phyloP scores from a whole-genome alignment of 257 asterid genomes.

The Avicennia marina region DNA sequence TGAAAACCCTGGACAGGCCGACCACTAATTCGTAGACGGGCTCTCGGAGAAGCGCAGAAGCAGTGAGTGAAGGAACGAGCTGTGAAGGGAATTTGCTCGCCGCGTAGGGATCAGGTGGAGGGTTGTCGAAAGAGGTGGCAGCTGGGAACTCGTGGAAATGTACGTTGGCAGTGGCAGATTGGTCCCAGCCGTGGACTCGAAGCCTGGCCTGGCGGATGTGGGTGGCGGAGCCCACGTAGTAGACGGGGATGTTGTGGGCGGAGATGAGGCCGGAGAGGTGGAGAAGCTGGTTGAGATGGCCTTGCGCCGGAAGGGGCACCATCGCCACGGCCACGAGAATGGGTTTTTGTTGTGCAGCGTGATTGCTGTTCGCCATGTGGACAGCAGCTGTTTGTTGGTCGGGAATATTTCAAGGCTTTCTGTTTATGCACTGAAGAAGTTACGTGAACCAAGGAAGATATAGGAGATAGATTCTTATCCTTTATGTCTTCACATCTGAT shows the following conservation, averaged over 20 bases:
- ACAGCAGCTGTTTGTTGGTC: no score
- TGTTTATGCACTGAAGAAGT: no score
- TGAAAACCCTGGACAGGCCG: conserved; percentile 3
- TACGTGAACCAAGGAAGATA: no score
- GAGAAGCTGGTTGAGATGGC: conserved; percentile 84
- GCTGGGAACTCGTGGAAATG: conserved; percentile 39
- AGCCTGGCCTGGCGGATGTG: conserved; percentile 56
- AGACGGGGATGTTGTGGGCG: conserved; percentile 31
- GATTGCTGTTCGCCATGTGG: no score
- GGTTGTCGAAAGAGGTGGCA: conserved; percentile 13
- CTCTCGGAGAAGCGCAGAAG: conserved; percentile 30
- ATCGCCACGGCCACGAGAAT: conserved; percentile 47
- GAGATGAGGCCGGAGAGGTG: conserved; percentile 66
- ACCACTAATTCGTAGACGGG: conserved; percentile 29
- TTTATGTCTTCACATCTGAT: no score
- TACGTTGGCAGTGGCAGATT: conserved; percentile 27
- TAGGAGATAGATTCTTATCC: no score
- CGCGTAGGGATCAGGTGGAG: conserved; percentile 29
- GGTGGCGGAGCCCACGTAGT: conserved; percentile 46
- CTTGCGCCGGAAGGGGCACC: conserved; percentile 70
- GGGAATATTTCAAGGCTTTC: no score
- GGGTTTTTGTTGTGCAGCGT: no score
- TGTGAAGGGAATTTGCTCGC: conserved; percentile 32
- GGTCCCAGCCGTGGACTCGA: conserved; percentile 47
- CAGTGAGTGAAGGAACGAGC: conserved; percentile 9